phyloP scores from a whole-genome alignment of 2,329 filamentous ascomycete species.

The Cordyceps tenuipes region DNA sequence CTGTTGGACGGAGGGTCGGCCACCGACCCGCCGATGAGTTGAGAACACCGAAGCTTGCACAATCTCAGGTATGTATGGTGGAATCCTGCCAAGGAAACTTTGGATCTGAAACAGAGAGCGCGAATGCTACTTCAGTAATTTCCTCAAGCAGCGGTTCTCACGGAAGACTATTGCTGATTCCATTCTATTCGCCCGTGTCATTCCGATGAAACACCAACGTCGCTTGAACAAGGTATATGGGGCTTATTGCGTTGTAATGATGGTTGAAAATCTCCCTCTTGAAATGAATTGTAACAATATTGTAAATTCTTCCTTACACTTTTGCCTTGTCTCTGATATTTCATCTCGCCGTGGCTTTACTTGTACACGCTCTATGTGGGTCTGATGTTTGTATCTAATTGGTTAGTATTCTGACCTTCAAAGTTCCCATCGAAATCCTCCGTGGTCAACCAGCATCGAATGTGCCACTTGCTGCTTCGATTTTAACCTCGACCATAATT shows the following conservation, averaged over 20 bases:
- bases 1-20: constrained; percentile 1
- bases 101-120: background rate
- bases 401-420: background rate
- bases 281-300: background rate
- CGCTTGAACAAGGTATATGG: too few species aligned
- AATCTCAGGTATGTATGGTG: background rate
- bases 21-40: constrained; percentile 5
- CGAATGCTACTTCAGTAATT: background rate
- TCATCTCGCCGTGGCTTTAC: background rate
- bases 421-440: constrained; percentile 5
- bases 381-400: background rate
- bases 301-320: background rate
- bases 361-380: background rate
- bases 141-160: background rate
- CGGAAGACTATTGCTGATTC: too few species aligned
- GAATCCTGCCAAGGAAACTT: background rate
- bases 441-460: background rate
- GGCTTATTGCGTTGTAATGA: too few species aligned
- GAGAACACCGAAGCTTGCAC: background rate
- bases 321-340: background rate
- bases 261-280: background rate
- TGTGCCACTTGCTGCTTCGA: background rate
- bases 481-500: constrained; percentile 2
- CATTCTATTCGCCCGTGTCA: background rate
- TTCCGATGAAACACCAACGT: background rate